These are phyloP conservation scores for Botryobasidium botryosum DNA, from an alignment of 768 basidiomycete genomes.

Conservation along the genomic window DNA sequence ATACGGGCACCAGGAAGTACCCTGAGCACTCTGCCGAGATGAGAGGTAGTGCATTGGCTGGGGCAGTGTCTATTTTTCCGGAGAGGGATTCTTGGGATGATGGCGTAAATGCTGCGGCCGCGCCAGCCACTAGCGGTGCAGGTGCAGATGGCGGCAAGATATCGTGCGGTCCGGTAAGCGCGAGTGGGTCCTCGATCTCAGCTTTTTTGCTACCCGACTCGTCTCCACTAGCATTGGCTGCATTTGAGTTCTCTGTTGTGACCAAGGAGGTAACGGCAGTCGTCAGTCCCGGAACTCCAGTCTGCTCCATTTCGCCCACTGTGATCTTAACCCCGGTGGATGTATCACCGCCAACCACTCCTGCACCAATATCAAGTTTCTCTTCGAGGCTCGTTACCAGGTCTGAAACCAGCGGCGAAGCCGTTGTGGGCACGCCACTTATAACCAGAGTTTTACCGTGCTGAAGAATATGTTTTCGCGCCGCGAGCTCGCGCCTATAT, in stretches of 20 bases:
- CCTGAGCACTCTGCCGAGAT: slow-evolving; percentile 86
- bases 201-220: background rate
- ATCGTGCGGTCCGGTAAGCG: slow-evolving; percentile 13
- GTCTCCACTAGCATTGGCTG: no score
- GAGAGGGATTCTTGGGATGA: slow-evolving; percentile 51
- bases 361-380: background rate
- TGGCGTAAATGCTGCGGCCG: slow-evolving; percentile 16
- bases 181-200: background rate
- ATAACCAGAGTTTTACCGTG: slow-evolving; percentile 50
- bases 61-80: no score
- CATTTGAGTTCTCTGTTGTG: no score
- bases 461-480: slow-evolving; percentile 86
- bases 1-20: slow-evolving; percentile 90
- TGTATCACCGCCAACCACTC: no score
- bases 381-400: background rate
- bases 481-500: slow-evolving; percentile 76
- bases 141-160: slow-evolving; percentile 15
- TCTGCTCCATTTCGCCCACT: no score
- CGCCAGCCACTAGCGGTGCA: slow-evolving; percentile 8
- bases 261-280: no score
- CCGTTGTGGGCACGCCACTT: slow-evolving; percentile 27
- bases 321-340: no score
- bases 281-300: no score
- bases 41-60: no score
- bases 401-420: slow-evolving; percentile 29